Evolutionary conservation across 2,329 filamentous ascomycete species (phyloP), one percentile per base, ranked within the genome.

Genomic region (Elsinoe perseae): DNA sequence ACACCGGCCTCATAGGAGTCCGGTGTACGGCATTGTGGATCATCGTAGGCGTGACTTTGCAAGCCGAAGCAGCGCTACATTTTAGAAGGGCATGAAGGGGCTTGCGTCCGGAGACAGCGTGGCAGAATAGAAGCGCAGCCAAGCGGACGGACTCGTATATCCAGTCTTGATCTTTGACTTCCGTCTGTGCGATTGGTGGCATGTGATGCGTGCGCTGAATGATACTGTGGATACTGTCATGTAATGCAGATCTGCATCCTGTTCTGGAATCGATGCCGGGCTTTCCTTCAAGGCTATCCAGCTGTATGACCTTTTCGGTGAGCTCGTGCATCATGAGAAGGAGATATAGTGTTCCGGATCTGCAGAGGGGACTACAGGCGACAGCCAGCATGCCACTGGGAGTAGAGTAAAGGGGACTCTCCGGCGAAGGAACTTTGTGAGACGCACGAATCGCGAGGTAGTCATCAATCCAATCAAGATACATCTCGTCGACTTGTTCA

Each of bases 1-100:
- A 70, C 59, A 64, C 66, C 23, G 65, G 60, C n/a, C 60, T 60
- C 9, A 67, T 57, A 43, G 66, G 61, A 2, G 68, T 67, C 2
- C 59, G 48, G 16, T 58, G 50, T 1, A 69, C 59, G 2, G 62
- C 60, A n/a, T 60, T 56, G 36, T 63, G 61, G 54, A 69, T 63
- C 34, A 61, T 55, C 25, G 61, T 21, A 4, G 55, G 55, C 2
- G 43, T 52, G 14, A 38, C 43, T 16, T 8, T 21, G 42, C 42
- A 46, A 20, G 23, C n/a, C 2, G n/a, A 12, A 20, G 18, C 14
- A 6, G 16, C 9, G 3, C 8, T 27, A 25, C 55, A 57, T 25
- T 32, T 21, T 36, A 28, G 32, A 12, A 18, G 18, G 25, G 20
- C 25, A 3, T 64, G 62, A 54, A 68, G 58, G 8, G 62, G 56